Base-by-base conservation (phyloP, 805 yeast genomes). In the Kazachstania martiniae region DNA sequence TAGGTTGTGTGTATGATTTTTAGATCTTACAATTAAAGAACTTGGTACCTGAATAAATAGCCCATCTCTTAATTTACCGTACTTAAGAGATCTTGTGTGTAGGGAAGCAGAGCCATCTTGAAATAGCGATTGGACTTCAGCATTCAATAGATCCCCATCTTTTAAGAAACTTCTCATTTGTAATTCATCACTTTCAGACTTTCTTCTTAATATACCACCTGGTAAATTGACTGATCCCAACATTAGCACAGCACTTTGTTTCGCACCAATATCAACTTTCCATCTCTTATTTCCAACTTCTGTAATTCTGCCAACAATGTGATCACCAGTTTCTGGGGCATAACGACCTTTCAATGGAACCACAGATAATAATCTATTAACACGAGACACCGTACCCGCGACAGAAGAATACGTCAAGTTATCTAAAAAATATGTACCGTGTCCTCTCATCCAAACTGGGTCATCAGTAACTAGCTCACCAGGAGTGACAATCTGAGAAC, bases 391-490 rank as follows among this genome's bases (percentile, higher is more conserved):
- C 8, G 77, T 75, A 4, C 99, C 99, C 0, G 95, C 95, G 5
- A 89, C 95, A 0, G 96, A 79, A 3, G 95, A 79, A 54, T 72
- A 85, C 0, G 95, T 85, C 44, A 69, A 64, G 42, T 78, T 79
- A 21, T 74, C 75, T 25, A 80, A 60, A 43, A 77, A 73, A 54
- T 85, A 91, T 0, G 97, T 91, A 5, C 98, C 98, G 51, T 89
- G 98, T 19, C 98, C 98, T 51, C 94, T 73, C 98, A 91, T 91
- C 96, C 97, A 91, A 2, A 78, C 70, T 5, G 95, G 83, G 49
- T 91, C 97, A 44, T 83, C 91, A 0, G 97, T 91, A n/a, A 91
- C 82, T 31, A 87, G 61, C 53, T 91, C 96, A 8, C 98, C 98
- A 0, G 98, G 98, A 1, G 96, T 85, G 13, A 89, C 94, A 8